Evolutionary conservation across 2,329 filamentous ascomycete species (phyloP).

Genomic region (Stachybotrys elegans): DNA sequence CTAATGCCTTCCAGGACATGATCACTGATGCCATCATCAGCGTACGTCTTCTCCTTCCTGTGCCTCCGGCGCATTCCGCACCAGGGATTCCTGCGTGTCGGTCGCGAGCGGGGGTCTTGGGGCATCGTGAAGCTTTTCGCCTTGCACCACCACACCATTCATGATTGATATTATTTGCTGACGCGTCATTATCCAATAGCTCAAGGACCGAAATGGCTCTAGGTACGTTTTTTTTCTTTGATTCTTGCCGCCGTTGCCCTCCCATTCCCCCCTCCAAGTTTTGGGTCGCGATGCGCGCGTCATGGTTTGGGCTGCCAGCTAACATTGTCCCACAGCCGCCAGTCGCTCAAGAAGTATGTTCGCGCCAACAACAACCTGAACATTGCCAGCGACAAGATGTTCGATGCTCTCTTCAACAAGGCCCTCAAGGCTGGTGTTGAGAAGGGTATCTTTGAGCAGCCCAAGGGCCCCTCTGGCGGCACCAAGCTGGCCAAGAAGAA

Average conservation of each 20-base stretch:
- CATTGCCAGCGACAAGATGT: slow-evolving; percentile 46
- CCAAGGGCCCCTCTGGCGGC: slow-evolving; percentile 85
- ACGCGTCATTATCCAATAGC: slow-evolving; percentile 37
- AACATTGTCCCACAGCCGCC: slow-evolving; percentile 38
- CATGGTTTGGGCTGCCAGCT: too few species aligned
- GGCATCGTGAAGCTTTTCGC: slow-evolving; percentile 9
- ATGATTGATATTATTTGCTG: slow-evolving; percentile 24
- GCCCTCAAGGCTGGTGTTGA: slow-evolving; percentile 78
- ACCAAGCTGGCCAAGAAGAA: slow-evolving; percentile 89
- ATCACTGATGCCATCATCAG: slow-evolving; percentile 57
- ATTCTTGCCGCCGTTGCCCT: neutral
- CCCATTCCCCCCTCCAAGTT: neutral
- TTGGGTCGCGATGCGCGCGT: too few species aligned
- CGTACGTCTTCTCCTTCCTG: slow-evolving; percentile 41
- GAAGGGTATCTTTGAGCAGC: slow-evolving; percentile 80
- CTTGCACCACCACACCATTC: slow-evolving; percentile 5
- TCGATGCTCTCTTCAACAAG: slow-evolving; percentile 77
- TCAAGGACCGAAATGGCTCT: slow-evolving; percentile 59
- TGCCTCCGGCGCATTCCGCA: slow-evolving; percentile 30
- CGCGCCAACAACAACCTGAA: slow-evolving; percentile 48
- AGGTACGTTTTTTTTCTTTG: slow-evolving; percentile 20
- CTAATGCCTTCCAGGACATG: slow-evolving; percentile 50
- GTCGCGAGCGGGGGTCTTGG: slow-evolving; percentile 18
- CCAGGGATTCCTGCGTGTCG: slow-evolving; percentile 10
- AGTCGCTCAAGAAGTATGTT: slow-evolving; percentile 58